Evolutionary conservation across 495 filamentous ascomycete species (phyloP).

Genomic region (Daldinia grandis): DNA sequence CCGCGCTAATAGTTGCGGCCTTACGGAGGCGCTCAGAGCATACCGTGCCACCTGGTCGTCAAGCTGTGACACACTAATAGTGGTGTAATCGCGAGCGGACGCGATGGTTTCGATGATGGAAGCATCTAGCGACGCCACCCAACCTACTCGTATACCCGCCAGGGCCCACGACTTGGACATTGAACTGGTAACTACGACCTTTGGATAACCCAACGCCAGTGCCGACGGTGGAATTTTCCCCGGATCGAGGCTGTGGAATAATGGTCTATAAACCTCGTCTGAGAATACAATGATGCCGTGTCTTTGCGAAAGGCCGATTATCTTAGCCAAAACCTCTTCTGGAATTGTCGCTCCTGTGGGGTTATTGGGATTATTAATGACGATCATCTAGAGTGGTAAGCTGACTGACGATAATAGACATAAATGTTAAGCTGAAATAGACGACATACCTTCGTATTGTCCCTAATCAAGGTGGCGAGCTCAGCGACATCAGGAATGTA

Average conservation of each 20-base stretch:
- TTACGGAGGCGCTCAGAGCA: constrained; percentile 69
- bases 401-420: background rate
- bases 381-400: constrained; percentile 48
- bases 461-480: constrained; percentile 70
- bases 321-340: constrained; percentile 62
- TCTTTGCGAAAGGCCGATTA: constrained; percentile 70
- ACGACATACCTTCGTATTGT: constrained; percentile 71
- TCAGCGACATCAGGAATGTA: constrained; percentile 75
- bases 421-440: no score
- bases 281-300: constrained; percentile 73
- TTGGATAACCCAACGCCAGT: constrained; percentile 75
- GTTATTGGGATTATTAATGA: constrained; percentile 86
- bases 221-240: constrained; percentile 70
- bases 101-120: constrained; percentile 72
- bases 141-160: constrained; percentile 83
- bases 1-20: constrained; percentile 71
- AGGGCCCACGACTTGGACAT: constrained; percentile 88
- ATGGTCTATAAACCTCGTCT: constrained; percentile 88
- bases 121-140: constrained; percentile 75
- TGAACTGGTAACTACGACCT: constrained; percentile 77
- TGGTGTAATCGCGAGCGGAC: constrained; percentile 79
- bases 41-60: constrained; percentile 83
- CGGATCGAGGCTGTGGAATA: constrained; percentile 74
- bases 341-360: constrained; percentile 81
- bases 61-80: constrained; percentile 82